Base-by-base conservation (phyloP, 495 filamentous ascomycete genomes). In the Echria macrotheca region DNA sequence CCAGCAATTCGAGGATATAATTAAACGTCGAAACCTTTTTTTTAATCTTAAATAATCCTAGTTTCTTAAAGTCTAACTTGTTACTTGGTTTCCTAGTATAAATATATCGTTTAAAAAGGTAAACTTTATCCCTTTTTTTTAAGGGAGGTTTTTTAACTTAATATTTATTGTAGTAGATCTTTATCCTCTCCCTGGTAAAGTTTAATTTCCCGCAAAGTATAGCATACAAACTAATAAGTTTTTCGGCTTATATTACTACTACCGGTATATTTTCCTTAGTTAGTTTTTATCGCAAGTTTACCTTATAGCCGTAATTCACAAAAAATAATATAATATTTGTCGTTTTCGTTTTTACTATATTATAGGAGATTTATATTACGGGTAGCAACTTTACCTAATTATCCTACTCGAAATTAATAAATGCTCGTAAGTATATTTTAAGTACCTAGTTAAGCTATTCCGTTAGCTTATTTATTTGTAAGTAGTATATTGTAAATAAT, bases 361-460 rank as follows among this genome's bases (percentile, higher is more conserved):
- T 35, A 35, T 46, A 46, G 18, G 18, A 32, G 5, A 35, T n/a
- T 23, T 46, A 35, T 18, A 22, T 19, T 35, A 46, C 35, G 7
- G 18, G 18, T 19, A 46, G 14, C 35, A 46, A 35, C 14, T 46
- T 17, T 2, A 35, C 15, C 28, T 17, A 46, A 46, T 46, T 46
- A 35, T 46, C 19, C 21, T 46, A 35, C 22, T 46, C 21, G 21
- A 28, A 46, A 35, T 46, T 46, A 35, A 46, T 33, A 35, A 5
- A 46, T 19, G 18, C 9, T 22, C 21, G 17, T 10, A 46, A 35
- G 15, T 46, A 46, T 9, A n/a, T 21, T 46, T 46, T 22, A 11
- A 46, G 5, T 32, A 46, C 22, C 35, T 46, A 35, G 17, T 46
- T 46, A 10, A 46, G 28, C 12, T 12, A 12, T 31, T 31, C 12